Evolutionary conservation across 1,284 basidiomycete genomes (phyloP).

Genomic region (Cryptococcus floricola): DNA sequence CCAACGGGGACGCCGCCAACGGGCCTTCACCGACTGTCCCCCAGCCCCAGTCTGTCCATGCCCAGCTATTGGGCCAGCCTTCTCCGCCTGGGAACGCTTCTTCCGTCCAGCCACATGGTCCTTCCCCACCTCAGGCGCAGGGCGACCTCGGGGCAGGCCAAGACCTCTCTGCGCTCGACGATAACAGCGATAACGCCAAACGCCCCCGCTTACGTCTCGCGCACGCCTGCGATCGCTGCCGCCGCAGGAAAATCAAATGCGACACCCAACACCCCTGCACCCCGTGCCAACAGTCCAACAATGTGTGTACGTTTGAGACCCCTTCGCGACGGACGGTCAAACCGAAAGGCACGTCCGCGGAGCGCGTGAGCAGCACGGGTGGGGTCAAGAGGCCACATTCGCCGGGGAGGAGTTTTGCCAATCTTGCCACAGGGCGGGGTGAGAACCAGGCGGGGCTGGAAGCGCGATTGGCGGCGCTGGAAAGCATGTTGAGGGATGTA

Average conservation of each 20-base stretch:
- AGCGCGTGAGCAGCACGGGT: constrained; percentile 7
- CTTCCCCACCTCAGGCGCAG: too few species aligned
- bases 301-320: constrained; percentile 50
- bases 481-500: constrained; percentile 46
- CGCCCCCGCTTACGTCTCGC: constrained; percentile 47
- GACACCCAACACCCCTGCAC: constrained; percentile 50
- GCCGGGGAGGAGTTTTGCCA: constrained; percentile 10
- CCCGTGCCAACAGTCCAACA: constrained; percentile 47
- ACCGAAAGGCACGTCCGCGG: constrained; percentile 23
- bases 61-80: not conserved
- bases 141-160: not conserved
- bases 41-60: not conserved
- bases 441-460: constrained; percentile 42
- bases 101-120: not conserved
- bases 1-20: not conserved
- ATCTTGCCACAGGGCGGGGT: constrained; percentile 15
- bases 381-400: constrained; percentile 34
- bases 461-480: constrained; percentile 46
- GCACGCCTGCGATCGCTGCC: constrained; percentile 44
- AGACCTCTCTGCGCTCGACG: not conserved
- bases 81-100: not conserved
- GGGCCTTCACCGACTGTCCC: not conserved
- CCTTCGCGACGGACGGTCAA: constrained; percentile 45
- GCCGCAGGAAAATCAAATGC: constrained; percentile 46
- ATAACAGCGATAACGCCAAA: constrained; percentile 25